Evolutionary conservation across 2,329 filamentous ascomycete species (phyloP), one percentile per base, ranked within the genome.

Genomic region (Aureobasidium subglaciale): DNA sequence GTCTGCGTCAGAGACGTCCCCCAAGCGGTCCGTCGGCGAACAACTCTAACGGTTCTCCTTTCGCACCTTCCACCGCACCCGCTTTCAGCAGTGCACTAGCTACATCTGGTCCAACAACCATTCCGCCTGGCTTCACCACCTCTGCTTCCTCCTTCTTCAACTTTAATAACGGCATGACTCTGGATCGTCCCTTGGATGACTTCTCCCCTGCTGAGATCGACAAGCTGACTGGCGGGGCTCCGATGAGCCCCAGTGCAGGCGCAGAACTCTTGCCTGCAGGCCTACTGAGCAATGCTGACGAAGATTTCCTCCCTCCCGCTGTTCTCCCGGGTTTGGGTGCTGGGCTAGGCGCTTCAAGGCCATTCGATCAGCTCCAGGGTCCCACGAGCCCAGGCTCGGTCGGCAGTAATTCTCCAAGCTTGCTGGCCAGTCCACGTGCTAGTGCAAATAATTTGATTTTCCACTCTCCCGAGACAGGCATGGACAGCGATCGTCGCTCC

Each of bases 201-300:
- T 75, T 84, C 55, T 82, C 81, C 5, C 85, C 87, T 29, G 78
- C 82, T 1, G 84, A 86, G 16, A 71, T 85, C 4, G 81, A 81
- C 57, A 76, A 76, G 16, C 67, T 86, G 32, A 83, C 78, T 3
- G 79, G 77, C 16, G 83, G 81, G 25, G 87, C 86, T 2, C 86
- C 86, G 1, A 80, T 92, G 67, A 91, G 87, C 63, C 88, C 88
- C 1, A 87, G 86, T 4, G 88, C 88, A 2, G 84, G 86, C 25
- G 80, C 85, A 18, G 65, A 67, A 15, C 75, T 92, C 3, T 72
- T 95, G 15, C 88, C 88, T 0, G 87, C 87, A 1, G 82, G 81
- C 58, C 73, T 86, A 4, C 68, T 70, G 45, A 62, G 60, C n/a
- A 64, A 60, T 16, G 65, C 68, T 22, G 63, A 63, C 24, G 67